Evolutionary conservation across 73 alveolate species (phyloP).

Genomic region (Paramecium sonneborni): DNA sequence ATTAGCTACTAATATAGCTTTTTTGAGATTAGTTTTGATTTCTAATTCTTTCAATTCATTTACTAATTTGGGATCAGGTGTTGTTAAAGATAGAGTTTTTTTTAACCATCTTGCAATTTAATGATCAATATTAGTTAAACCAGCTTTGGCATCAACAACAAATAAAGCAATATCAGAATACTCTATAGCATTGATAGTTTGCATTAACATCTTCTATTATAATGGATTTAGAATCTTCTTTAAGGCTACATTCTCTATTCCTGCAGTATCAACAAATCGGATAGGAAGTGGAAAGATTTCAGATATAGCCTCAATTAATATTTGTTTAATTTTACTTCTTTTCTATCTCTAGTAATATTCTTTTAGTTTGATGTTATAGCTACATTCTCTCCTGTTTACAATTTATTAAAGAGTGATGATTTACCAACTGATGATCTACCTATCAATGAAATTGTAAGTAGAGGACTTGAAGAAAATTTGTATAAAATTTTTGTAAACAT

Average conservation of each 20-base stretch:
- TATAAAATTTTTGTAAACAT: constrained; percentile 13
- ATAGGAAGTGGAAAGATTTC: constrained; percentile 77
- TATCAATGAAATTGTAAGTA: constrained; percentile 69
- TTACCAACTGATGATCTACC: constrained; percentile 87
- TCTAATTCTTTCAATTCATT: constrained; percentile 61
- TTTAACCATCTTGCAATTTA: constrained; percentile 80
- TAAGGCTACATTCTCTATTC: constrained; percentile 73
- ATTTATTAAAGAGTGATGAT: constrained; percentile 71
- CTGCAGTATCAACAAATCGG: constrained; percentile 91
- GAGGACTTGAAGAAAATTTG: neutral
- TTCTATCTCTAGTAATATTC: constrained; percentile 81
- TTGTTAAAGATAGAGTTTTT: neutral
- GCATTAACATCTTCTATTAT: constrained; percentile 68
- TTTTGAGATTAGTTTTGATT: constrained; percentile 33
- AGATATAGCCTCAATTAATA: constrained; percentile 54
- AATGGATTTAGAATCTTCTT: constrained; percentile 19
- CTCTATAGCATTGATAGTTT: constrained; percentile 76
- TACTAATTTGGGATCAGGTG: constrained; percentile 47
- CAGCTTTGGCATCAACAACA: constrained; percentile 79
- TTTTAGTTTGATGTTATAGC: constrained; percentile 77
- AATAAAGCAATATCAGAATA: constrained; percentile 82
- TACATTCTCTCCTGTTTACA: constrained; percentile 60
- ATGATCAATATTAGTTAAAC: constrained; percentile 76
- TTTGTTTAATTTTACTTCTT: constrained; percentile 70
- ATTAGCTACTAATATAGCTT: constrained; percentile 69